Evolutionary conservation across 257 asterid species (phyloP).

Genomic region (Nicotiana benthamiana): DNA sequence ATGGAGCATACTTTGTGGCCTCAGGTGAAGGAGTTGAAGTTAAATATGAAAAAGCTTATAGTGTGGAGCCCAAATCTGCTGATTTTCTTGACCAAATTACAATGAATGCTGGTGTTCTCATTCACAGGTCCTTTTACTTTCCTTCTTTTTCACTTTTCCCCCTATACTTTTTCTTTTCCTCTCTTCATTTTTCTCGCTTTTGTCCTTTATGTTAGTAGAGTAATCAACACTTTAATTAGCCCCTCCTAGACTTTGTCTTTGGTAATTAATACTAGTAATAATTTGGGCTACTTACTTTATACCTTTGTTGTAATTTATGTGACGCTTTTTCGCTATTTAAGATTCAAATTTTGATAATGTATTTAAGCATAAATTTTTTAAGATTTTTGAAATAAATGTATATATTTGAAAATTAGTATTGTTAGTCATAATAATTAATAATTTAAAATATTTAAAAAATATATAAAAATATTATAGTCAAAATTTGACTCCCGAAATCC

Average conservation of each 20-base stretch:
- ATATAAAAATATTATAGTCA: no score
- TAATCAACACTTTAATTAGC: background rate
- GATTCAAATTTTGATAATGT: no score
- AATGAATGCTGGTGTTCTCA: constrained; percentile 44
- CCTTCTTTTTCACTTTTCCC: background rate
- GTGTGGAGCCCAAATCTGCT: constrained; percentile 59
- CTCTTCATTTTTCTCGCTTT: constrained; percentile 3
- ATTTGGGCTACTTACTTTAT: background rate
- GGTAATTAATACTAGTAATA: background rate
- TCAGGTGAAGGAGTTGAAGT: constrained; percentile 48
- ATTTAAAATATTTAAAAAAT: no score
- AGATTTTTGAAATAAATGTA: no score
- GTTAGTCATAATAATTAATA: no score
- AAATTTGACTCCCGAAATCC: no score
- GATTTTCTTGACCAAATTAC: constrained; percentile 38
- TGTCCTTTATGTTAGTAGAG: background rate
- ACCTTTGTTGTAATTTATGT: no score
- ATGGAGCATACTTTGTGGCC: constrained; percentile 57
- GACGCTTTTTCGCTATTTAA: no score
- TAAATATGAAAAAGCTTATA: constrained; percentile 52
- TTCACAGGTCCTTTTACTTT: constrained; percentile 26
- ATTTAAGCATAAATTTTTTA: no score
- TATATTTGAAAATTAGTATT: no score
- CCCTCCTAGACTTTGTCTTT: background rate
- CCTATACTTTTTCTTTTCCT: background rate